These are phyloP conservation scores for Apodospora peruviana DNA, from an alignment of 495 filamentous ascomycete genomes.

Conservation along the genomic window DNA sequence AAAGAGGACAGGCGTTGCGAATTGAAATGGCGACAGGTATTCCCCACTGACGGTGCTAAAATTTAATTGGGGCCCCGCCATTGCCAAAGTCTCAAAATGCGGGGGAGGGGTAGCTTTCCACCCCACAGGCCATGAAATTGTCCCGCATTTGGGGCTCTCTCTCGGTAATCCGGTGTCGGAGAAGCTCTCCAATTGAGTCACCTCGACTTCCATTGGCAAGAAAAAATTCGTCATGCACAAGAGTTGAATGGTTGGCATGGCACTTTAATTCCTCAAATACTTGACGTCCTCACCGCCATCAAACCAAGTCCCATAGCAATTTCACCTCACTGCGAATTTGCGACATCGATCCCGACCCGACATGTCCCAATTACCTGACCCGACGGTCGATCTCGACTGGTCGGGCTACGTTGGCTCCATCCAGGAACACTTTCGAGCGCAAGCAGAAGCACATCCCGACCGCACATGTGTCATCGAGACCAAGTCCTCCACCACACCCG, in stretches of 20 bases:
- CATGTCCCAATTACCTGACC: slow-evolving; percentile 56
- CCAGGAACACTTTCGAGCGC: slow-evolving; percentile 41
- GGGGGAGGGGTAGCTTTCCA: neutral
- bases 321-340: neutral
- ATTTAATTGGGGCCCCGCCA: too few relatives aligned
- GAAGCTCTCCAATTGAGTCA: neutral
- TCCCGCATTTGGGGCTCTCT: too few relatives aligned
- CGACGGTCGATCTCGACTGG: slow-evolving; percentile 76
- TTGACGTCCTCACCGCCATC: neutral
- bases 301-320: neutral
- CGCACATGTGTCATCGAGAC: slow-evolving; percentile 83
- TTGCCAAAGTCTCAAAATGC: too few relatives aligned
- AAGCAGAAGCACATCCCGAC: slow-evolving; percentile 69
- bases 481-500: slow-evolving; percentile 49
- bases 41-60: too few relatives aligned
- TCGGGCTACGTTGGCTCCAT: slow-evolving; percentile 62
- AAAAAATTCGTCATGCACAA: neutral
- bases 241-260: neutral
- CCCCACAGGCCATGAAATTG: neutral
- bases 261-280: neutral
- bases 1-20: too few relatives aligned
- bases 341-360: neutral
- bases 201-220: neutral
- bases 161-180: neutral
- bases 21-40: too few relatives aligned